Evolutionary conservation across 345 rosid species (phyloP).

Genomic region (Populus davidiana): DNA sequence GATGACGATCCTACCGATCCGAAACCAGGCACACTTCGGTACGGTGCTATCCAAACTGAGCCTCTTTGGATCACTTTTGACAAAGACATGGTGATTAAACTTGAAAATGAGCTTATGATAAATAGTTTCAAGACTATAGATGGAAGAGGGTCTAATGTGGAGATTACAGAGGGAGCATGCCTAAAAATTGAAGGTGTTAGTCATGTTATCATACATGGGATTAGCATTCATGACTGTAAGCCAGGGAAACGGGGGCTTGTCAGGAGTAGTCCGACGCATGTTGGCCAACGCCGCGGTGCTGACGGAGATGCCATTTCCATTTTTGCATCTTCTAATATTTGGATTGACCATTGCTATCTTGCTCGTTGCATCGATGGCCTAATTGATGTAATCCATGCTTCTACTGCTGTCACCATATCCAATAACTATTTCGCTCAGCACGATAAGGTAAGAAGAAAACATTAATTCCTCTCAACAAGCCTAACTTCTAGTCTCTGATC

Average conservation of each 20-base stretch:
- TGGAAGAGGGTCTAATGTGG: conserved; percentile 26
- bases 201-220: conserved; percentile 29
- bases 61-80: conserved; percentile 27
- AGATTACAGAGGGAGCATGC: conserved; percentile 24
- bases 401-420: conserved; percentile 25
- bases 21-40: conserved; percentile 24
- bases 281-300: conserved; percentile 14
- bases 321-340: conserved; percentile 23
- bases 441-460: conserved; percentile 6
- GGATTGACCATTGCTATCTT: conserved; percentile 34
- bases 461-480: not conserved
- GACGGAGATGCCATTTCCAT: conserved; percentile 24
- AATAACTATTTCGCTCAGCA: conserved; percentile 28
- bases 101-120: conserved; percentile 22
- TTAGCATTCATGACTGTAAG: conserved; percentile 27
- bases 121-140: conserved; percentile 29
- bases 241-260: conserved; percentile 18
- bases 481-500: not conserved
- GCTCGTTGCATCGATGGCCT: conserved; percentile 24
- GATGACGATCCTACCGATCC: conserved; percentile 26
- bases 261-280: conserved; percentile 19
- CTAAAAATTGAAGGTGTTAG: conserved; percentile 22
- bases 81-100: conserved; percentile 18
- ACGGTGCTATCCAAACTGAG: conserved; percentile 18
- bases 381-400: conserved; percentile 29